These are phyloP conservation scores for Tricholoma flavovirens DNA, from an alignment of 768 basidiomycete genomes.

Conservation along the genomic window DNA sequence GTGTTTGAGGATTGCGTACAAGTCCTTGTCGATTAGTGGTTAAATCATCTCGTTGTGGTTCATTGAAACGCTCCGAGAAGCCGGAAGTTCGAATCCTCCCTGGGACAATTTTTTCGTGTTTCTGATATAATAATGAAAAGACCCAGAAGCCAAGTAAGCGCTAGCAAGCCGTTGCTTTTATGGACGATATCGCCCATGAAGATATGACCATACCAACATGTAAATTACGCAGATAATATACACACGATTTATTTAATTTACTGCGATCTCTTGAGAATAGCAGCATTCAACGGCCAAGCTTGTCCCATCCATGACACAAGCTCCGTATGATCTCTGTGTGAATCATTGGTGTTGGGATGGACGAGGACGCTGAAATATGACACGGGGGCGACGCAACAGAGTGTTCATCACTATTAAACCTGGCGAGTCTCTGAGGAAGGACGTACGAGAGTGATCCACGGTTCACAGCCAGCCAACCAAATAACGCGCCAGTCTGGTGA, in stretches of 20 bases:
- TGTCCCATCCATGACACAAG: slow-evolving; percentile 62
- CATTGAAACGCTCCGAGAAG: slow-evolving; percentile 15
- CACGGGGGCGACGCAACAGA: too few species aligned
- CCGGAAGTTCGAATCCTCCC: slow-evolving; percentile 23
- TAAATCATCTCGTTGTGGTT: slow-evolving; percentile 22
- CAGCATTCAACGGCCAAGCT: slow-evolving; percentile 48
- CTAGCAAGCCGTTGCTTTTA: too few species aligned
- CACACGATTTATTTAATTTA: too few species aligned
- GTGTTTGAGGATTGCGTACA: too few species aligned
- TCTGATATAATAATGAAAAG: too few species aligned
- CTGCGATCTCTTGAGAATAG: slow-evolving; percentile 26
- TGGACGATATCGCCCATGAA: too few species aligned
- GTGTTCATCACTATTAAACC: neutral
- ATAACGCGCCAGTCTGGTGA: slow-evolving; percentile 63
- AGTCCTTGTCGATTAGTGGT: slow-evolving; percentile 21
- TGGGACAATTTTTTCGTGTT: slow-evolving; percentile 18
- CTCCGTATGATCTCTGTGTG: slow-evolving; percentile 56
- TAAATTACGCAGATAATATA: too few species aligned
- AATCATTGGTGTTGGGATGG: slow-evolving; percentile 63
- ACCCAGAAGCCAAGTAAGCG: too few species aligned
- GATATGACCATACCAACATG: too few species aligned
- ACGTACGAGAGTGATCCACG: slow-evolving; percentile 69
- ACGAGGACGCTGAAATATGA: slow-evolving; percentile 66
- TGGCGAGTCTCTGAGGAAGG: neutral
- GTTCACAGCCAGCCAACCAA: slow-evolving; percentile 62